Base-by-base conservation (phyloP, 1,284 basidiomycete genomes). In the Pisolithus thermaeus region DNA sequence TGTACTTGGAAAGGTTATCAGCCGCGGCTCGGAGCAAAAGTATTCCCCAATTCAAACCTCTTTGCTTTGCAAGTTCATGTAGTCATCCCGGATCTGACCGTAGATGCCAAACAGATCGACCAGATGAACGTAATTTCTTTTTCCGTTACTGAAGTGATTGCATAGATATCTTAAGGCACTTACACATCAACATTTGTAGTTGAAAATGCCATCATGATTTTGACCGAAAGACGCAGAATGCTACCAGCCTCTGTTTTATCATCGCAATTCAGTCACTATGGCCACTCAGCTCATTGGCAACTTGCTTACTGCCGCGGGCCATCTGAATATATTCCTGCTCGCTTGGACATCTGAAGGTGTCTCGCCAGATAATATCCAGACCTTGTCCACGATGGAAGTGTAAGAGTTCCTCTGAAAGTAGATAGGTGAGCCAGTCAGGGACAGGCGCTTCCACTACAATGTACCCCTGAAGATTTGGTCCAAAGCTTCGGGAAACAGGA, bases 61-160 rank as follows among this genome's bases (percentile, higher is more conserved):
- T 35, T 78, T 78, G 46, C 87, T 90, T 61, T 93, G 87, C 35
- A 99, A 73, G 65, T 99, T 99, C 87, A 96, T 92, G 55, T 96
- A 92, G 66, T 99, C 96, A 66, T 99, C 96, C 23, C 95, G 76
- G 58, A 99, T 97, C 68, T 99, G 97, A 67, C 96, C 98, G 62
- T 86, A 90, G 12, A 98, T 81, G 1, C 96, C 93, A 56, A 99
- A 89, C 11, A 98, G 78, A 66, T 97, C 97, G 52, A 95, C 91
- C 1, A 99, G 78, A 0, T 94, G 92, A 1, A 97, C 81, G 56
- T 90, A 96, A 65, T 94, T 81, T 30, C 92, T 95, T 57, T n/a
- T 38, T 36, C 5, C 12, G 67, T 96, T 83, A 18, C 93, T 97
- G 55, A 25, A 18, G 39, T 14, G 7, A 22, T n/a, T 14, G 18